phyloP scores from a whole-genome alignment of 75 land plant genomes.

The Cupressus sempervirens region DNA sequence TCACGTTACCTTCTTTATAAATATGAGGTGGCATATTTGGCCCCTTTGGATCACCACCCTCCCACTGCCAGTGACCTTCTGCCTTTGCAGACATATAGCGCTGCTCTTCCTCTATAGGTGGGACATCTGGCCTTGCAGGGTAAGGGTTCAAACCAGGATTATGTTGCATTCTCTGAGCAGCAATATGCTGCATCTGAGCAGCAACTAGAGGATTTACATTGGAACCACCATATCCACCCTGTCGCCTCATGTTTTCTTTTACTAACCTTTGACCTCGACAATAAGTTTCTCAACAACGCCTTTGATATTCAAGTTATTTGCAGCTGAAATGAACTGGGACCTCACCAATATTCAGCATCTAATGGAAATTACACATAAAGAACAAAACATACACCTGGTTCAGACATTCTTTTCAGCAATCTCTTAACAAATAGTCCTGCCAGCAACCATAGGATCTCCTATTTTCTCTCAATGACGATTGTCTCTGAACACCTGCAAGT shows the following conservation, averaged over 20 bases:
- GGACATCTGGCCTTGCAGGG: conserved; percentile 18
- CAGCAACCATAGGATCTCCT: background rate
- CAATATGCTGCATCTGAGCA: conserved; percentile 37
- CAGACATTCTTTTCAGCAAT: background rate
- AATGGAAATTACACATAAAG: background rate
- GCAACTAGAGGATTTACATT: conserved; percentile 27
- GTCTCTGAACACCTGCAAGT: background rate
- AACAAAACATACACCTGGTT: background rate
- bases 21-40: conserved; percentile 10
- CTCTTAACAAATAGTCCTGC: background rate
- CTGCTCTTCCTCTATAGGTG: conserved; percentile 23
- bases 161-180: conserved; percentile 36
- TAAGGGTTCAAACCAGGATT: conserved; percentile 24
- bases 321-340: background rate
- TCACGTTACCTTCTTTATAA: conserved; percentile 27
- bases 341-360: background rate
- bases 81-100: conserved; percentile 19
- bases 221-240: conserved; percentile 26
- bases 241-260: conserved; percentile 27
- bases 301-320: background rate
- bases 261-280: background rate
- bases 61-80: conserved; percentile 46
- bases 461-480: background rate
- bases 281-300: background rate
- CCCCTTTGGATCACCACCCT: conserved; percentile 29